phyloP scores from a whole-genome alignment of 202 grass and related monocot species.

The Elaeis oleifera region DNA sequence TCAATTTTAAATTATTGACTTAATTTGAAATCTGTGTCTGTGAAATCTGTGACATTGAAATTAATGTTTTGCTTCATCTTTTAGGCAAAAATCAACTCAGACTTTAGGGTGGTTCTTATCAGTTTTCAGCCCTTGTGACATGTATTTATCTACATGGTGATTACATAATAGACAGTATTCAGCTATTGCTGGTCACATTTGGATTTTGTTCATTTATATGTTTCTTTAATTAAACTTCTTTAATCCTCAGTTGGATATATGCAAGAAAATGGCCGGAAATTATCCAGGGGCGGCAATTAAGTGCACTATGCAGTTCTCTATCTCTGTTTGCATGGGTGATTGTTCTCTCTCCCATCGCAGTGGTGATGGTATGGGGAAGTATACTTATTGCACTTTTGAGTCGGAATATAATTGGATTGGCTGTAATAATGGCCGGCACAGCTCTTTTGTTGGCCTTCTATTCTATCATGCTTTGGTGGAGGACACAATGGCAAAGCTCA shows the following conservation, averaged over 20 bases:
- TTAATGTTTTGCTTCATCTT: no score
- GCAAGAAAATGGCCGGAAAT: slow-evolving; percentile 98
- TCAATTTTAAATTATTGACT: no score
- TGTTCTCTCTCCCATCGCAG: slow-evolving; percentile 65
- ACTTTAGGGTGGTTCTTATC: no score
- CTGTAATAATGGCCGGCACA: slow-evolving; percentile 87
- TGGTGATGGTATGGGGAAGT: slow-evolving; percentile 68
- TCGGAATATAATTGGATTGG: slow-evolving; percentile 85
- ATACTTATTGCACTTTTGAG: slow-evolving; percentile 83
- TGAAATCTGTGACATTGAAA: no score
- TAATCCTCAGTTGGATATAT: slow-evolving; percentile 86
- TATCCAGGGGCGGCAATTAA: slow-evolving; percentile 72
- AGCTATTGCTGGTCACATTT: no score
- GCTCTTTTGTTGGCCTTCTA: slow-evolving; percentile 96
- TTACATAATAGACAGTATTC: no score
- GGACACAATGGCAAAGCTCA: slow-evolving; percentile 99
- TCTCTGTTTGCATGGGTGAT: slow-evolving; percentile 72
- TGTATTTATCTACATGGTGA: no score
- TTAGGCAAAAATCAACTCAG: no score
- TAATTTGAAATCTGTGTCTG: no score
- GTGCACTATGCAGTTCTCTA: slow-evolving; percentile 56
- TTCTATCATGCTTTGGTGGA: slow-evolving; percentile 99
- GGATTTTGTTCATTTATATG: no score
- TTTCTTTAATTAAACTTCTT: slow-evolving; percentile 10
- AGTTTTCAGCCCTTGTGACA: no score